Conservation (phyloP, 225 moss, liverwort and hornwort genomes). For the Physcomitrellopsis africana region DNA sequence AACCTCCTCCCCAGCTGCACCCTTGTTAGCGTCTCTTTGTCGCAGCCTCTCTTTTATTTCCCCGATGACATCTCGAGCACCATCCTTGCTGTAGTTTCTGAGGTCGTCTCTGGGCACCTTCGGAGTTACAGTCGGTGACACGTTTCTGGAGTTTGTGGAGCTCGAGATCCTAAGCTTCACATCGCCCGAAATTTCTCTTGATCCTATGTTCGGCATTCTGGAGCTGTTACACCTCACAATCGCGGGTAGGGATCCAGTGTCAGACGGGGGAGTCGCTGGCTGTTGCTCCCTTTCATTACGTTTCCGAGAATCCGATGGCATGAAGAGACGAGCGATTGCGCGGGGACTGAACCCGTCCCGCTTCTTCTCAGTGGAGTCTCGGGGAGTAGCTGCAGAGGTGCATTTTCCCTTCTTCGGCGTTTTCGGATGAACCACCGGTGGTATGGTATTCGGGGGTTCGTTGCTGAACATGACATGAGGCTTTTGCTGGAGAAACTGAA, state of each 20-base stretch:
- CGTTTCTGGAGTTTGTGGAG: conserved; percentile 38
- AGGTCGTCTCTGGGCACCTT: conserved; percentile 44
- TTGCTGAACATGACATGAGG: conserved; percentile 46
- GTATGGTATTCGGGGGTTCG: conserved; percentile 25
- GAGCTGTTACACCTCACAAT: conserved; percentile 31
- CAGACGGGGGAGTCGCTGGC: conserved; percentile 1
- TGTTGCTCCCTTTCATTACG: conserved; percentile 25
- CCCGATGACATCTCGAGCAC: conserved; percentile 52
- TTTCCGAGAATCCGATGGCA: conserved; percentile 44
- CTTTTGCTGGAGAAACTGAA: conserved; percentile 75
- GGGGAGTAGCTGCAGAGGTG: conserved; percentile 36
- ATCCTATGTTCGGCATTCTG: conserved; percentile 10
- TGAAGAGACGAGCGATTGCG: conserved; percentile 53
- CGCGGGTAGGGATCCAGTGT: conserved; percentile 19
- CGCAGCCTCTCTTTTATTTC: conserved; percentile 56
- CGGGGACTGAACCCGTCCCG: conserved; percentile 52
- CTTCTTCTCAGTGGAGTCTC: conserved; percentile 51
- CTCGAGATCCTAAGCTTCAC: conserved; percentile 20
- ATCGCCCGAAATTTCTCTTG: conserved; percentile 18
- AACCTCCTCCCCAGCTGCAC: conserved; percentile 11
- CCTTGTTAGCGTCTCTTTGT: conserved; percentile 31
- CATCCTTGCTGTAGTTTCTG: conserved; percentile 38
- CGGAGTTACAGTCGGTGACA: conserved; percentile 50
- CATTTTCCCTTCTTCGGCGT: conserved; percentile 36
- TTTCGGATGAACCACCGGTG: conserved; percentile 22